Base-by-base conservation (phyloP, 2,329 filamentous ascomycete species). In the Talaromyces sp. region DNA sequence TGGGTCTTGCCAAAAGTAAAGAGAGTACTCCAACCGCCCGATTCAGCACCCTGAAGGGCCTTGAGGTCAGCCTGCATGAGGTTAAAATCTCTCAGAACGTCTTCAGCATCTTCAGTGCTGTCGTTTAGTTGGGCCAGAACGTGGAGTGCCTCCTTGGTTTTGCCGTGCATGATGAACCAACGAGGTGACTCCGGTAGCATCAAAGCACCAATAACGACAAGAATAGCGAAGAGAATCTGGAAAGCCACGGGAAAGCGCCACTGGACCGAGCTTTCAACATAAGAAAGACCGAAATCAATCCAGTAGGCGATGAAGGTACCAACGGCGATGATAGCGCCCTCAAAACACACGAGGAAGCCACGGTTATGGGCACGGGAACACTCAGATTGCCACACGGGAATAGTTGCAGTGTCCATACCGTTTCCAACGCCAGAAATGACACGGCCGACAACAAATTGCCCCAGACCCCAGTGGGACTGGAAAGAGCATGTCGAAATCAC, bases 21-120 rank as follows among this genome's bases (percentile, higher is more conserved):
- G 8, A 64, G 33, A 4, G 74, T 63, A 74, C 68, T 88, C 86
- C 88, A 86, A 2, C 88, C 49, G 84, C 84, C 43, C 82, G 81
- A 67, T 90, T 87, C 1, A 84, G 87, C 70, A 92, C 89, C 25
- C 86, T 78, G n/a, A 90, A 87, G 0, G 89, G 86, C 62, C 88
- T 85, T 70, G 3, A 61, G 43, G 43, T 61, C 58, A 49, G 58
- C 58, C 43, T 61, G 58, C 58, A 60, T 64, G 47, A 64, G 54
- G 25, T 61, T 60, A 15, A 60, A 60, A 35, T 64, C 62, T 6
- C 43, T 35, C 11, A 64, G 62, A 13, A 52, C 56, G 9, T 64
- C 62, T 22, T 64, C 62, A 10, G 15, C 5, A 33, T 63, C 62
- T n/a, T 49, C 41, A 41, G 62, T 85, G 83, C 75, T 90, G 85